These are phyloP conservation scores for Penicillium bialowiezense DNA, from an alignment of 495 filamentous ascomycete genomes.

Conservation along the genomic window DNA sequence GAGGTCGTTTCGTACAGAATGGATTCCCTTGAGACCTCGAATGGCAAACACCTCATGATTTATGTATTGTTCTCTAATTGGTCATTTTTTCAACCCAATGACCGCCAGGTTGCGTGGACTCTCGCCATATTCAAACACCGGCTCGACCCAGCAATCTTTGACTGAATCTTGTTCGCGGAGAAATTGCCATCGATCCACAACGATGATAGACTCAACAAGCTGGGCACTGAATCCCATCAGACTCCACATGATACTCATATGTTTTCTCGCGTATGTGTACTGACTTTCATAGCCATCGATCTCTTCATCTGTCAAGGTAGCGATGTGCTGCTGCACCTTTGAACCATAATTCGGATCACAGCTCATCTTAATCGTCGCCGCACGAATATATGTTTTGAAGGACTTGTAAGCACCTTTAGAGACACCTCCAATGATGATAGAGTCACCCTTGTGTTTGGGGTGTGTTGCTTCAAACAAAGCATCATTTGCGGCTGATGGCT, in stretches of 20 bases:
- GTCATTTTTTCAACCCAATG: conserved; percentile 75
- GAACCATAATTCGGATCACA: conserved; percentile 54
- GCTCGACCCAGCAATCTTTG: conserved; percentile 80
- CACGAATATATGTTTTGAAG: conserved; percentile 74
- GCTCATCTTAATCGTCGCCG: conserved; percentile 69
- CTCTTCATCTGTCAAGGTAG: conserved; percentile 65
- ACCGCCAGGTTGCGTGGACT: conserved; percentile 89
- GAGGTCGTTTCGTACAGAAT: too few relatives aligned
- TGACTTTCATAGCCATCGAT: conserved; percentile 63
- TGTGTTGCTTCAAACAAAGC: conserved; percentile 26
- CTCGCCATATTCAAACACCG: conserved; percentile 81
- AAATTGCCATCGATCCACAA: conserved; percentile 89
- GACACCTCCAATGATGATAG: conserved; percentile 78
- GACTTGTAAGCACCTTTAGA: conserved; percentile 74
- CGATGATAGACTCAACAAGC: conserved; percentile 83
- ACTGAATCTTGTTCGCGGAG: conserved; percentile 69
- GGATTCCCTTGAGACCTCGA: too few relatives aligned
- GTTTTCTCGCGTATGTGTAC: conserved; percentile 65
- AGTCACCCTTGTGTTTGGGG: conserved; percentile 16
- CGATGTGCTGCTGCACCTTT: conserved; percentile 59
- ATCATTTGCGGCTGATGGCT: conserved; percentile 40
- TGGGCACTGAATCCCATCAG: conserved; percentile 93
- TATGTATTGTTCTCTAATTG: too few relatives aligned
- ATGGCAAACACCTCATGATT: too few relatives aligned
- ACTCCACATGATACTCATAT: conserved; percentile 83